Percentiles rank a stretch among this genome's conserved stretches.
Evolutionary conservation across 805 yeast species (phyloP).

Genomic region (Yarrowia alimentaria): DNA sequence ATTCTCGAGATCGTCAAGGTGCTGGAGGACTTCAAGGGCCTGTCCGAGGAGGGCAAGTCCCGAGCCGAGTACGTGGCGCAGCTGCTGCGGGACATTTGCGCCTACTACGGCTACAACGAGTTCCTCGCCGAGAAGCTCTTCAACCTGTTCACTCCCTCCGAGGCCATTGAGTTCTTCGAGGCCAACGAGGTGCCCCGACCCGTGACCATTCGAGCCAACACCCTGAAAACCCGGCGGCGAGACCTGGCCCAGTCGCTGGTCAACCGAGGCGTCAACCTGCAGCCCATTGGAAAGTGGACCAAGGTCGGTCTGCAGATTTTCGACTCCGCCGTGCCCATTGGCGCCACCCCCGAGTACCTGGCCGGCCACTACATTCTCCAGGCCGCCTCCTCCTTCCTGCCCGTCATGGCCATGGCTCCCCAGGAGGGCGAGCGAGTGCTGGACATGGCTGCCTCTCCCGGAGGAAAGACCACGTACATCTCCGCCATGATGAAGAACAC

Average conservation of each 20-base stretch:
- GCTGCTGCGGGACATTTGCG: slow-evolving; percentile 79
- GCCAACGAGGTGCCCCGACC: slow-evolving; percentile 98
- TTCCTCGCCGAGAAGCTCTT: slow-evolving; percentile 92
- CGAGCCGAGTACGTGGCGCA: slow-evolving; percentile 80
- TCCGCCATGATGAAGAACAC: slow-evolving; percentile 97
- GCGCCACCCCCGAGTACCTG: slow-evolving; percentile 98
- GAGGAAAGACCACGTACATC: slow-evolving; percentile 95
- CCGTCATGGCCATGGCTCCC: slow-evolving; percentile 97
- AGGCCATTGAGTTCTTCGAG: slow-evolving; percentile 97
- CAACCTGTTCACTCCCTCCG: slow-evolving; percentile 87
- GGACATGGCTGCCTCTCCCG: slow-evolving; percentile 99
- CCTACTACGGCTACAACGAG: slow-evolving; percentile 89
- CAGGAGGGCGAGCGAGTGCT: slow-evolving; percentile 92
- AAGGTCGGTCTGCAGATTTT: slow-evolving; percentile 96
- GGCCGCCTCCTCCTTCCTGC: slow-evolving; percentile 97
- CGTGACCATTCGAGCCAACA: slow-evolving; percentile 95
- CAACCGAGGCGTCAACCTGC: slow-evolving; percentile 94
- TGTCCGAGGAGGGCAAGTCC: slow-evolving; percentile 82
- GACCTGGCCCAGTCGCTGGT: slow-evolving; percentile 93
- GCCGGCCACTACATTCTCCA: slow-evolving; percentile 97
- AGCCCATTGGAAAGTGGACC: slow-evolving; percentile 97
- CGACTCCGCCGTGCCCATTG: slow-evolving; percentile 99
- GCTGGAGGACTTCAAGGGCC: slow-evolving; percentile 77
- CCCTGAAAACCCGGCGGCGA: slow-evolving; percentile 89
- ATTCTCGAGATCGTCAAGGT: slow-evolving; percentile 95